Evolutionary conservation across 2,329 filamentous ascomycete genomes (phyloP), one percentile per base, ranked within the genome.

Genomic region (Epichloe sibirici): DNA sequence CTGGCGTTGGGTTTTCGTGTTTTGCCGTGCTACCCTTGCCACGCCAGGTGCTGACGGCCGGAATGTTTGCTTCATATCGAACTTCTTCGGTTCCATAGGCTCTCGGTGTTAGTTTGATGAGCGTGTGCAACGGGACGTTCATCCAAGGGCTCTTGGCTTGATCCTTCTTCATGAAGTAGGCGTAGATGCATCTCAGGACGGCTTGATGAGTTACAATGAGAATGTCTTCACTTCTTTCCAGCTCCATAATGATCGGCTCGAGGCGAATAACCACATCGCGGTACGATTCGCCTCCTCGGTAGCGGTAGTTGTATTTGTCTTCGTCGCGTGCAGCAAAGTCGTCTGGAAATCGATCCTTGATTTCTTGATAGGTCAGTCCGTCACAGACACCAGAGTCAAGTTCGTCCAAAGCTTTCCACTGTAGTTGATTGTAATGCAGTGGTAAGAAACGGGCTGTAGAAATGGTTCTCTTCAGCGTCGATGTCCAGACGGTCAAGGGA

Each of bases 271-370:
- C 93, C 1, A 98, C 91, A 64, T 98, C 93, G 52, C 91, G 88
- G 69, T 98, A 85, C 56, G 88, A 94, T 72, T 98, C 93, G 51
- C 93, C 93, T 57, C 93, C 93, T 5, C 93, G 85, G 71, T 98
- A 98, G 53, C 93, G 89, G 72, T 98, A 98, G 74, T 98, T 97
- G 80, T 97, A 97, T 71, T 98, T 98, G 76, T 98, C 93, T 59
- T 95, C 89, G 68, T 98, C 93, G 57, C 93, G 88, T 37, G 91
- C 90, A 48, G 83, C 82, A 71, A 98, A 98, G 71, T 98, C 93
- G 60, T 96, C 90, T 0, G 93, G 93, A 66, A 88, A 97, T 51
- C 79, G 74, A 62, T 94, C 82, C 63, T 93, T 89, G 65, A 98
- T 97, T 66, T 98, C 86, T 63, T 89, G 88, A 67, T 96, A 96